A percentile compares a stretch with the other conserved stretches of the same genome.
phyloP scores from a whole-genome alignment of 2,329 filamentous ascomycete species.

The Penicillium polonicum region DNA sequence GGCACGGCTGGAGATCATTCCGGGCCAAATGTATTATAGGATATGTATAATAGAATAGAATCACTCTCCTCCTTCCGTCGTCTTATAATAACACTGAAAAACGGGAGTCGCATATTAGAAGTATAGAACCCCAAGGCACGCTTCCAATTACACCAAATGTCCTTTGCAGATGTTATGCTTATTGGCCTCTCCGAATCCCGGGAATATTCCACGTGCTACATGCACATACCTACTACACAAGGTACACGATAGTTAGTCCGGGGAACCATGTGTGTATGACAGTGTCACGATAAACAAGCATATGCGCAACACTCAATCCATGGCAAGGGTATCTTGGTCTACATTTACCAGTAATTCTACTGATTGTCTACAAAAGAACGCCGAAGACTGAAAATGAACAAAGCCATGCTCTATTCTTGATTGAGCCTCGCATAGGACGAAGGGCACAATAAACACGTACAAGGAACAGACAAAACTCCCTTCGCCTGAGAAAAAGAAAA shows the following conservation, averaged over 20 bases:
- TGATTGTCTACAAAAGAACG: not conserved
- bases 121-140: not conserved
- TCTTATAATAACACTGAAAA: not conserved
- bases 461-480: slow-evolving; percentile 32
- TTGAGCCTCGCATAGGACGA: slow-evolving; percentile 18
- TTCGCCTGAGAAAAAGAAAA: slow-evolving; percentile 24
- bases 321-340: not conserved
- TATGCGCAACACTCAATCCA: not conserved
- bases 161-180: not conserved
- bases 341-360: not conserved
- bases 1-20: not conserved
- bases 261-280: not conserved
- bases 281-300: not conserved
- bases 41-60: not conserved
- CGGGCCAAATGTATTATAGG: not conserved
- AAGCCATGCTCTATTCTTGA: slow-evolving; percentile 24
- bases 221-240: not conserved
- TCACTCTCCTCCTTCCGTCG: not conserved
- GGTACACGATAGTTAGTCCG: not conserved
- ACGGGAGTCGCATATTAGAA: not conserved
- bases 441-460: slow-evolving; percentile 28
- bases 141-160: not conserved
- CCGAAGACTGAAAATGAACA: slow-evolving; percentile 12
- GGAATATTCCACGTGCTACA: not conserved
- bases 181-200: not conserved